These are phyloP conservation scores for Penicillium griseofulvum DNA, from an alignment of 2,329 filamentous ascomycete genomes.

Conservation along the genomic window DNA sequence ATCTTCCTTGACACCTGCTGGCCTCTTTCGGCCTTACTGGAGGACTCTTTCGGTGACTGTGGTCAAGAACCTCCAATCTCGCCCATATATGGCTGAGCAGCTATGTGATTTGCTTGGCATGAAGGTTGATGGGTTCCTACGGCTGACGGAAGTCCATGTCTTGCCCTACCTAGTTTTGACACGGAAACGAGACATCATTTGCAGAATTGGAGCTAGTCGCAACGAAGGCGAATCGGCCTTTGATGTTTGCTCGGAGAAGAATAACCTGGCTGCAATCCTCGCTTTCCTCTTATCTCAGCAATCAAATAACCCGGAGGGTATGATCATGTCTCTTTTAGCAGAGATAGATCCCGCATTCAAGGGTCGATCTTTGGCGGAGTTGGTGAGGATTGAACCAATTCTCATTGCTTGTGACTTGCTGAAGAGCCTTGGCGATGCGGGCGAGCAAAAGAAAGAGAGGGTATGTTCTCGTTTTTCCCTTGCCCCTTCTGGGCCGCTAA, in stretches of 20 bases:
- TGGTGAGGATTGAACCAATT: slow-evolving; percentile 73
- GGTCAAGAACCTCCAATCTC: slow-evolving; percentile 74
- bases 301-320: slow-evolving; percentile 64
- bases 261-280: slow-evolving; percentile 59
- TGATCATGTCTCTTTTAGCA: slow-evolving; percentile 66
- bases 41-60: slow-evolving; percentile 76
- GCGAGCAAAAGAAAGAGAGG: slow-evolving; percentile 50
- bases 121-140: slow-evolving; percentile 69
- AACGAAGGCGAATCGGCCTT: slow-evolving; percentile 54
- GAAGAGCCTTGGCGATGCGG: slow-evolving; percentile 71
- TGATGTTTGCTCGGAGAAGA: slow-evolving; percentile 59
- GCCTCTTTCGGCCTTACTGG: slow-evolving; percentile 86
- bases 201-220: slow-evolving; percentile 72
- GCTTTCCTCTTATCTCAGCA: slow-evolving; percentile 58
- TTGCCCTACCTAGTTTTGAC: slow-evolving; percentile 82
- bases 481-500: slow-evolving; percentile 1
- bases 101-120: slow-evolving; percentile 79
- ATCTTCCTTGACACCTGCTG: slow-evolving; percentile 60
- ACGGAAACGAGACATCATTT: slow-evolving; percentile 73
- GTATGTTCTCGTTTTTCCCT: slow-evolving; percentile 46
- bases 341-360: slow-evolving; percentile 70
- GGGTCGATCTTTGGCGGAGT: slow-evolving; percentile 61
- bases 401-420: slow-evolving; percentile 76
- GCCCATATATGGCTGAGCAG: slow-evolving; percentile 77
- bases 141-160: slow-evolving; percentile 74